Conservation (phyloP, 192 early-diverging fungal species). For the Rhizophlyctis rosea region DNA sequence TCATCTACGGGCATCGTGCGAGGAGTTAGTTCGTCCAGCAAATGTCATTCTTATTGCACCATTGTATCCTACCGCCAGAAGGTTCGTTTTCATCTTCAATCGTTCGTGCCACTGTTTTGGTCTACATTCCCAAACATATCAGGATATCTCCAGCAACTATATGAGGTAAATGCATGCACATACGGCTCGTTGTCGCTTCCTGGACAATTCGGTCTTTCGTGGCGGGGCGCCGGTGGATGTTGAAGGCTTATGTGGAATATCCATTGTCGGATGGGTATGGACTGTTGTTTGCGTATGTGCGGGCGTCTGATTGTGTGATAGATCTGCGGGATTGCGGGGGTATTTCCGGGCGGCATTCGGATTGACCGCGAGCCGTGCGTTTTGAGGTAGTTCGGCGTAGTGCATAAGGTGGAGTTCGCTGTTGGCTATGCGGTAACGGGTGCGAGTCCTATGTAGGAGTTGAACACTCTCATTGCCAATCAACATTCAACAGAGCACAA, state of each 20-base stretch:
- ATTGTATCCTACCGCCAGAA: conserved; percentile 13
- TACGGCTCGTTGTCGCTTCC: background rate
- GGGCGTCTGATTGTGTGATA: too few relatives aligned
- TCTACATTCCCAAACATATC: background rate
- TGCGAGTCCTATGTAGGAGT: conserved; percentile 13
- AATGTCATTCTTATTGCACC: background rate
- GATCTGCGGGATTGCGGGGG: conserved; percentile 22
- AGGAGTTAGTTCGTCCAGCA: background rate
- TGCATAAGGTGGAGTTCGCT: conserved; percentile 31
- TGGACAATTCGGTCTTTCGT: too few relatives aligned
- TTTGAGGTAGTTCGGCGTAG: too few relatives aligned
- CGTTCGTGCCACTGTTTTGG: background rate
- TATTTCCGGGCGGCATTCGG: conserved; percentile 14
- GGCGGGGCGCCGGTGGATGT: too few relatives aligned
- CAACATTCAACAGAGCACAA: background rate
- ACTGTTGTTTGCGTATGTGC: too few relatives aligned
- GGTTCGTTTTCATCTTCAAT: conserved; percentile 11
- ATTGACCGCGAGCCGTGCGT: conserved; percentile 19
- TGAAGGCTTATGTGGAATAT: too few relatives aligned
- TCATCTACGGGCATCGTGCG: conserved; percentile 23
- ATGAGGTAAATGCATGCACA: too few relatives aligned
- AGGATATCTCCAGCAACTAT: too few relatives aligned
- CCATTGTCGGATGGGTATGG: too few relatives aligned
- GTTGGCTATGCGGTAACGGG: conserved; percentile 24
- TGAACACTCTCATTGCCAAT: background rate